Evolutionary conservation across 2,329 filamentous ascomycete genomes (phyloP), one percentile per base, ranked within the genome.

Genomic region (Talaromyces pinophilus): DNA sequence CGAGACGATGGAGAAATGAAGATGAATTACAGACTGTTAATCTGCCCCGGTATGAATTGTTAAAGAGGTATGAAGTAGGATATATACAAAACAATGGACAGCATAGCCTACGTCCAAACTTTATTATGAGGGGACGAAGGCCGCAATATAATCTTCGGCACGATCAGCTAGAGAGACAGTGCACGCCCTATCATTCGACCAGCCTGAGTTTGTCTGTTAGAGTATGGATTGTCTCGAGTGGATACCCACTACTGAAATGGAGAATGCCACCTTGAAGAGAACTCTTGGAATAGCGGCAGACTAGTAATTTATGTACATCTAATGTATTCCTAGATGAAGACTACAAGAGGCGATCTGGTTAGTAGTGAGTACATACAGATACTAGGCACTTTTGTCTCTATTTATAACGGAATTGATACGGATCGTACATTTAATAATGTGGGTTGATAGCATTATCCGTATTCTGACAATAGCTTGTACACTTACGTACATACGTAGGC

Each of bases 251-350:
- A 54, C 50, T 19, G 17, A 54, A 33, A 33, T 33, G 50, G 50
- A n/a, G 28, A 54, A 54, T 54, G 50, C 50, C 50, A 54, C 50
- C 50, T 30, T 30, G 25, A 28, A 52, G 48, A 13, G 48, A 52
- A 52, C 48, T 30, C 48, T 28, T 54, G 17, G 50, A 54, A 54
- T 15, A 33, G 25, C 8, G 28, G 28, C 8, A 54, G 17, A 30
- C 50, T 54, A 54, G 50, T 54, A 54, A 54, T 54, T 54, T 54
- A 54, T 54, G 50, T 54, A 54, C 15, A 33, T 54, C 17, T 33
- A 33, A n/a, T 54, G 25, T 54, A 54, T 54, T 48, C 19, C 50
- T 11, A 54, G 50, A 54, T 54, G 50, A 33, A 54, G 50, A 54
- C 50, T 33, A 33, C 17, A 28, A 33, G 17, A 33, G 28, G 17